Evolutionary conservation across 73 alveolate species (phyloP), one percentile per base, ranked within the genome.

Genomic region (Stentor coeruleus): DNA sequence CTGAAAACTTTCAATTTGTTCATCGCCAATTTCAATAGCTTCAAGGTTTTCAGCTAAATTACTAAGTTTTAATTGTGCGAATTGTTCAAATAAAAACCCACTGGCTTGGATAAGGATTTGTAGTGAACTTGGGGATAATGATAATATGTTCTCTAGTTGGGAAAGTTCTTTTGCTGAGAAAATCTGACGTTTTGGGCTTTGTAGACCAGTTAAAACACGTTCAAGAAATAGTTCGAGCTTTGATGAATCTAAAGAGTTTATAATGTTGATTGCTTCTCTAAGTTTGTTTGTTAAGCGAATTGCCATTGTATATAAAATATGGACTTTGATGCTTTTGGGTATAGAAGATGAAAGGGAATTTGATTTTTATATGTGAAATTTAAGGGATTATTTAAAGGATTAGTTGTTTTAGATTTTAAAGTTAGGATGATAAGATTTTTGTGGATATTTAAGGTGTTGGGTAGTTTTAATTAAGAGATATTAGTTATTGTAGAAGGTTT

Each of bases 131-230:
- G 66, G 66, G 66, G 66, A 11, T 49, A 49, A 20, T 11, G 28
- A 11, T 49, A 49, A 20, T 6, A 49, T 49, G 66, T 49, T 49
- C 66, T 49, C 66, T 20, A 49, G 66, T 20, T 49, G 66, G 66
- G 66, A 49, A 11, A 49, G 66, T 49, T 49, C 66, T 49, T 49
- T 49, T 49, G 66, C 66, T 49, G 66, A 49, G 20, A 49, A 49
- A 49, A 49, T 49, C 66, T 49, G 66, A 6, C 20, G 6, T 49
- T 49, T 49, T 11, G 66, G 66, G 66, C 66, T 49, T 20, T 49
- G 66, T 11, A 49, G 66, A 6, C 66, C 66, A 49, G 66, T 49
- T 11, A 49, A 20, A 49, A 49, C 66, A 6, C 66, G 6, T 49
- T 49, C 66, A 11, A 49, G 20, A 49, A 49, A 49, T 6, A 49